Conservation (phyloP, 805 yeast species). For the Saccharomycopsis babjevae region DNA sequence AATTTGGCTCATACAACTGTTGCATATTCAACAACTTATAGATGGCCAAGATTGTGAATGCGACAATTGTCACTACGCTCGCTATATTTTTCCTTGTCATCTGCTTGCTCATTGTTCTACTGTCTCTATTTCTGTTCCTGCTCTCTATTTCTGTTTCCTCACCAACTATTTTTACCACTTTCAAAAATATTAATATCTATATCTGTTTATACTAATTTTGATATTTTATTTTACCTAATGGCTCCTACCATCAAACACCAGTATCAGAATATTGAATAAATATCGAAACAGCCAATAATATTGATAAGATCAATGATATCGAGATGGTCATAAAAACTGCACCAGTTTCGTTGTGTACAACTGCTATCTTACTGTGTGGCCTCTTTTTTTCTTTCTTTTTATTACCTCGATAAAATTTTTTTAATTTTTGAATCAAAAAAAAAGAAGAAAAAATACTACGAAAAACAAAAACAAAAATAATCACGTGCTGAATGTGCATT, state of each 20-base stretch:
- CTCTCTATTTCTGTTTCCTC: neutral
- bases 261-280: too few relatives aligned
- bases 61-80: neutral
- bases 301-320: too few relatives aligned
- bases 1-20: constrained; percentile 9
- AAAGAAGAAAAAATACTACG: neutral
- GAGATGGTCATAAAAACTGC: too few relatives aligned
- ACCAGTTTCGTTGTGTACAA: neutral
- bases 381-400: neutral
- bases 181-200: too few relatives aligned
- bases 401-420: neutral
- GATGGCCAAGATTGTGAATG: neutral
- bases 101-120: neutral
- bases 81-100: neutral
- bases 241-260: too few relatives aligned
- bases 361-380: neutral
- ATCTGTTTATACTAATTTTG: too few relatives aligned
- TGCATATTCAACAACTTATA: neutral
- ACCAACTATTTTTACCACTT: too few relatives aligned
- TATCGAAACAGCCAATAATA: too few relatives aligned
- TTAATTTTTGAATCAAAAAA: neutral
- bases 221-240: too few relatives aligned
- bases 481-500: neutral
- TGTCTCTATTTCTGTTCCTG: neutral
- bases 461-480: neutral